Evolutionary conservation across 345 rosid species (phyloP).

Genomic region (Geranium rotundifolium): DNA sequence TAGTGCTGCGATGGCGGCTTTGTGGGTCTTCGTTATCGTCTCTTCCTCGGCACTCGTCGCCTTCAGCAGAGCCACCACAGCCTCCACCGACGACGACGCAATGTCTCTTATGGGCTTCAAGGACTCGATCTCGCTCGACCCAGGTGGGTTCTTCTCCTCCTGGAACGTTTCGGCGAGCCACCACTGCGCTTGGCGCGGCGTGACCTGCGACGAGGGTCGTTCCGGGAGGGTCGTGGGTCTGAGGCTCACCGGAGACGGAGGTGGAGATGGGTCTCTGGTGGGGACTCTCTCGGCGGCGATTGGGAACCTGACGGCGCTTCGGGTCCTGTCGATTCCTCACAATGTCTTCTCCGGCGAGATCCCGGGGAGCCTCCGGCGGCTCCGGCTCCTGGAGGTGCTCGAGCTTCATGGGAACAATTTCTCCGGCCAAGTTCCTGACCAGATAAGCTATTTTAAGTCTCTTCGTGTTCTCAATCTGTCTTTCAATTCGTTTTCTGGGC

Average conservation of each 20-base stretch:
- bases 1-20: conserved; percentile 9
- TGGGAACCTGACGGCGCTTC: conserved; percentile 24
- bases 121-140: conserved; percentile 27
- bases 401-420: conserved; percentile 54
- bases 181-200: conserved; percentile 43
- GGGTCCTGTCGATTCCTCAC: conserved; percentile 27
- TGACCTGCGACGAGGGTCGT: conserved; percentile 26
- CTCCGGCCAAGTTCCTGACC: conserved; percentile 35
- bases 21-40: conserved; percentile 6
- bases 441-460: conserved; percentile 23
- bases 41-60: conserved; percentile 11
- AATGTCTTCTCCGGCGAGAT: conserved; percentile 38
- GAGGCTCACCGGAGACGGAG: conserved; percentile 11
- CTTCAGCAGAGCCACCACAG: conserved; percentile 4
- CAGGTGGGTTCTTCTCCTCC: conserved; percentile 24
- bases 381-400: conserved; percentile 32
- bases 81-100: conserved; percentile 23
- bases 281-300: conserved; percentile 30
- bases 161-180: conserved; percentile 26
- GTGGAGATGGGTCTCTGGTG: conserved; percentile 5
- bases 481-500: conserved; percentile 33
- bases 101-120: conserved; percentile 37
- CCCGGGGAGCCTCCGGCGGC: conserved; percentile 28
- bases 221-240: conserved; percentile 28
- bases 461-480: conserved; percentile 44